Conservation (phyloP, 306 rosid genomes). For the Cucurbita maxima region DNA sequence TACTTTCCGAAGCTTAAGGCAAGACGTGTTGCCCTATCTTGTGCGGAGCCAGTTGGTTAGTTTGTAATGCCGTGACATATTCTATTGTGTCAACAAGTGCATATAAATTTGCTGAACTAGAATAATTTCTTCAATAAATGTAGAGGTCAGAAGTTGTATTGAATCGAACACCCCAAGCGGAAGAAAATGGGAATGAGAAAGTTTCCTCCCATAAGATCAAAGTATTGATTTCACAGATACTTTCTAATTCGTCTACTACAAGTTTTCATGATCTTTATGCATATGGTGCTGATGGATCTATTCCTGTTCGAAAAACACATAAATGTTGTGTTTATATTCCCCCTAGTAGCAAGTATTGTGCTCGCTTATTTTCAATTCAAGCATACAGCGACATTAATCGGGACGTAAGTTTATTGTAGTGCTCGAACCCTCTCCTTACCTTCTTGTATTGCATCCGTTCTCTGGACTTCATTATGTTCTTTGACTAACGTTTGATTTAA, state of each 20-base stretch:
- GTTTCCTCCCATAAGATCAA: constrained; percentile 48
- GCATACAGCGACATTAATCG: constrained; percentile 83
- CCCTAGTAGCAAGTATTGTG: constrained; percentile 57
- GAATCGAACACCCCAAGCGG: constrained; percentile 47
- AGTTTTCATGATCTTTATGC: constrained; percentile 54
- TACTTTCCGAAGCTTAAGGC: constrained; percentile 65
- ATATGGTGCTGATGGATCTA: constrained; percentile 29
- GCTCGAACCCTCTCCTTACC: constrained; percentile 1
- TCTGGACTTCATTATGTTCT: constrained; percentile 2
- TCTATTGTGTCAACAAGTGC: constrained; percentile 6
- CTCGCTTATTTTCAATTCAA: constrained; percentile 78
- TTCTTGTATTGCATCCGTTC: neutral
- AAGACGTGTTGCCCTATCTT: constrained; percentile 85
- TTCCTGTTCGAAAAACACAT: constrained; percentile 42
- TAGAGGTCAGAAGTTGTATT: constrained; percentile 62
- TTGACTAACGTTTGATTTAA: neutral
- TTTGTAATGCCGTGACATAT: constrained; percentile 18
- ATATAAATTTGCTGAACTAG: neutral
- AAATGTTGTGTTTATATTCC: constrained; percentile 95
- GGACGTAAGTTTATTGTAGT: constrained; percentile 52
- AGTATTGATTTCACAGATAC: constrained; percentile 45
- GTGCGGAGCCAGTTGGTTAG: constrained; percentile 94
- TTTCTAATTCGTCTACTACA: constrained; percentile 61
- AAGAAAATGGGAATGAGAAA: constrained; percentile 66
- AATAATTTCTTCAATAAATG: constrained; percentile 20